phyloP scores from a whole-genome alignment of 768 basidiomycete species.

The Hemileccinum impolitum region DNA sequence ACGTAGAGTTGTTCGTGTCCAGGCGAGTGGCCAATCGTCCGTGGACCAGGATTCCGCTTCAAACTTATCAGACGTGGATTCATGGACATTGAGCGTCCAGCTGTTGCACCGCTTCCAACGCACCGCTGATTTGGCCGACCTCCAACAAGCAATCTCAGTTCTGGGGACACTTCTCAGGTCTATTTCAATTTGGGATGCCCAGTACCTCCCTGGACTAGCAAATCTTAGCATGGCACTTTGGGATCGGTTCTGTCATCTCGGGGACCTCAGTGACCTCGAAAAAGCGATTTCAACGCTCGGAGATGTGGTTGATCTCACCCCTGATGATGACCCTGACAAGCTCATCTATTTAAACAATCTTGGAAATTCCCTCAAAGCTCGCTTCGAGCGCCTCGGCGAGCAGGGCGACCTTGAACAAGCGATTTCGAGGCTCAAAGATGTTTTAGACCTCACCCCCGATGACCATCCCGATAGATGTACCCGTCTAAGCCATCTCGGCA shows the following conservation, averaged over 20 bases:
- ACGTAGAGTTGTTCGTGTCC: not conserved
- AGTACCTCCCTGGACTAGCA: not conserved
- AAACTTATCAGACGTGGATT: not conserved
- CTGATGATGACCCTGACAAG: not conserved
- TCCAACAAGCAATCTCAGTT: constrained; percentile 2
- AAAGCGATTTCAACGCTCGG: not conserved
- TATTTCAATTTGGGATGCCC: not conserved
- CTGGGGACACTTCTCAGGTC: not conserved
- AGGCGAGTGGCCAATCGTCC: not conserved
- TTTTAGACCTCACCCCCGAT: not conserved
- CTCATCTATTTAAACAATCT: not conserved
- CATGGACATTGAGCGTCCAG: not conserved
- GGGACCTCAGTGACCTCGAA: constrained; percentile 2
- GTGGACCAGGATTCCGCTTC: not conserved
- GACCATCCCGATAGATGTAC: not conserved
- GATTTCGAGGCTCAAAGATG: not conserved
- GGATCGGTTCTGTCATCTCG: not conserved
- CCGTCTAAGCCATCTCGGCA: not conserved
- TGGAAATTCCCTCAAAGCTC: not conserved
- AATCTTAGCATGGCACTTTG: constrained; percentile 1
- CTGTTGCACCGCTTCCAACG: not conserved
- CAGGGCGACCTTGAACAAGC: constrained; percentile 2
- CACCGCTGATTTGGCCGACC: not conserved
- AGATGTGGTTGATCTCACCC: not conserved
- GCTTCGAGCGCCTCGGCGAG: not conserved